Evolutionary conservation across 1,284 basidiomycete species (phyloP).

Genomic region (Moniliella sp.): DNA sequence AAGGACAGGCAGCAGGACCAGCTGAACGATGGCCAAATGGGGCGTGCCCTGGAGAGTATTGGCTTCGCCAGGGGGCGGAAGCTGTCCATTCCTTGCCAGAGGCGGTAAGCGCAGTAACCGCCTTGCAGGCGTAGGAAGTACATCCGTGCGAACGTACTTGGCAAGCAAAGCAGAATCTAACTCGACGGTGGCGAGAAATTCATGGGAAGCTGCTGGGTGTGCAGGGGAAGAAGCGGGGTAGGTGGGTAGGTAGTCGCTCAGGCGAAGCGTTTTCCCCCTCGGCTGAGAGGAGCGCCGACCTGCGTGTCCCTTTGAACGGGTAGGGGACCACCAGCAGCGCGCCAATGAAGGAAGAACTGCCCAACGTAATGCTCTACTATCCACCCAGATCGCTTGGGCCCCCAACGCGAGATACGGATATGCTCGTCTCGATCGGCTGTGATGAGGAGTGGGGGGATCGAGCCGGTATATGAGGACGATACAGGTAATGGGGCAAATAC

Average conservation of each 20-base stretch:
- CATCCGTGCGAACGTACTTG: no score
- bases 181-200: no score
- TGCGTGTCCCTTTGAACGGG: background rate
- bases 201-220: no score
- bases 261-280: conserved; percentile 17
- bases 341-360: conserved; percentile 16
- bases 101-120: no score
- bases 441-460: conserved; percentile 9
- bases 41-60: no score
- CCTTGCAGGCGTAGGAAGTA: no score
- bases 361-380: conserved; percentile 19
- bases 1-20: no score
- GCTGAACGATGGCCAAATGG: no score
- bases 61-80: no score
- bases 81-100: no score
- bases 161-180: no score
- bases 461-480: background rate
- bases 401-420: conserved; percentile 30
- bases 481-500: conserved; percentile 11
- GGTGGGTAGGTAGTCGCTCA: conserved; percentile 6
- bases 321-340: conserved; percentile 9
- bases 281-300: conserved; percentile 7
- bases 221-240: background rate
- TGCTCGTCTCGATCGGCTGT: conserved; percentile 28
- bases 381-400: conserved; percentile 11